phyloP scores from a whole-genome alignment of 257 asterid genomes.

The Thymus quinquecostatus region DNA sequence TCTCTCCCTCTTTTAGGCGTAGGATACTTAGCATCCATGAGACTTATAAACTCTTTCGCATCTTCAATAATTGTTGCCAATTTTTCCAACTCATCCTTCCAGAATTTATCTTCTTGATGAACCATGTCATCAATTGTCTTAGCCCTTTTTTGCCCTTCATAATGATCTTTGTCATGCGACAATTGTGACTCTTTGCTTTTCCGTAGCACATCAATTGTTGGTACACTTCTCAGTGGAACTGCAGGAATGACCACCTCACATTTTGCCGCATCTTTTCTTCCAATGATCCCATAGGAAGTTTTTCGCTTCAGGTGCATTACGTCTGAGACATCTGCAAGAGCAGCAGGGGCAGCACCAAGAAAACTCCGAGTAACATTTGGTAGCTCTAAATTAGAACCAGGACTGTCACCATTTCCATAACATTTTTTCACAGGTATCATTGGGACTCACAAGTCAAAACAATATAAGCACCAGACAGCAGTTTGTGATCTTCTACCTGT shows the following conservation, averaged over 20 bases:
- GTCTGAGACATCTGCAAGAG: background rate
- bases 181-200: background rate
- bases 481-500: conserved; percentile 22
- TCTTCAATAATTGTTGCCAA: conserved; percentile 21
- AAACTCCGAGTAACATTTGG: conserved; percentile 4
- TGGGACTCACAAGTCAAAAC: conserved; percentile 20
- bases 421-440: background rate
- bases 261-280: background rate
- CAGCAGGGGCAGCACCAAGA: background rate
- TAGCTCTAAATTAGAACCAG: conserved; percentile 29
- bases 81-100: conserved; percentile 16
- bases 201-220: background rate
- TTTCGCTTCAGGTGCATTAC: background rate
- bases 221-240: conserved; percentile 37
- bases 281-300: background rate
- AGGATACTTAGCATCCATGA: background rate
- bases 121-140: background rate
- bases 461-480: background rate
- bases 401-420: background rate
- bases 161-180: background rate
- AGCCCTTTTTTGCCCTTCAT: background rate
- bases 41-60: conserved; percentile 32
- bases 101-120: background rate
- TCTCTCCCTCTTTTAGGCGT: background rate
- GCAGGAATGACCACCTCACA: conserved; percentile 22